Base-by-base conservation (phyloP, 108 stramenopile genomes). In the Nitzschia sp. region DNA sequence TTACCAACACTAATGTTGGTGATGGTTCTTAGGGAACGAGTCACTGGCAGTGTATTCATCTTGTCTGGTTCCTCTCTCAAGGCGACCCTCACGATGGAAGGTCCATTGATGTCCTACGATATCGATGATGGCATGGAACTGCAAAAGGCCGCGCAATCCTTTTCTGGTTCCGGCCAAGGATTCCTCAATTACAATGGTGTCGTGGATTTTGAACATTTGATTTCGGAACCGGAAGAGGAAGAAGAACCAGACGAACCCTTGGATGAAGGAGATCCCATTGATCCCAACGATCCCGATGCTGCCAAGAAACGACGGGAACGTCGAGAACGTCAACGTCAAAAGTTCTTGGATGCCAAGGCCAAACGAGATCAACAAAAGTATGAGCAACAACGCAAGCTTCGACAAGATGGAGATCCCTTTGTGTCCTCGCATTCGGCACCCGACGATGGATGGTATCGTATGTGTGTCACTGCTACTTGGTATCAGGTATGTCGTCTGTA, bases 371-470 rank as follows among this genome's bases (percentile, higher is more conserved):
- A 63, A 63, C 59, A 66, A 67, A 70, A 63, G 53, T 52, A 60
- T 51, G 72, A 65, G 22, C 67, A 70, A 53, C 51, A 80, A 22
- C 72, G 59, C 48, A 76, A 78, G 52, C 50, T 78, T 21, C 57
- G 75, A 48, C 55, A 79, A 17, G 83, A 85, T 25, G 92, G 89
- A 10, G 82, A 88, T 42, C 84, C 92, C n/a, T 63, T 72, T 21
- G 53, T 85, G 61, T 75, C 71, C 11, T 90, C 92, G 0, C 22
- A 78, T 41, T 52, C 63, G 39, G 71, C 79, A 7, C 58, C 68
- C 6, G 57, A 53, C 19, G 82, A 72, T 25, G 92, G 92, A 19
- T 90, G 88, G 92, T 93, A 90, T 57, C 83, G 88, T 22, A 67
- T 86, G 21, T 93, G 92, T 66, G 80, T 93, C 11, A 53, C 53